Evolutionary conservation across 768 basidiomycete species (phyloP).

Genomic region (Mycena belliarum): DNA sequence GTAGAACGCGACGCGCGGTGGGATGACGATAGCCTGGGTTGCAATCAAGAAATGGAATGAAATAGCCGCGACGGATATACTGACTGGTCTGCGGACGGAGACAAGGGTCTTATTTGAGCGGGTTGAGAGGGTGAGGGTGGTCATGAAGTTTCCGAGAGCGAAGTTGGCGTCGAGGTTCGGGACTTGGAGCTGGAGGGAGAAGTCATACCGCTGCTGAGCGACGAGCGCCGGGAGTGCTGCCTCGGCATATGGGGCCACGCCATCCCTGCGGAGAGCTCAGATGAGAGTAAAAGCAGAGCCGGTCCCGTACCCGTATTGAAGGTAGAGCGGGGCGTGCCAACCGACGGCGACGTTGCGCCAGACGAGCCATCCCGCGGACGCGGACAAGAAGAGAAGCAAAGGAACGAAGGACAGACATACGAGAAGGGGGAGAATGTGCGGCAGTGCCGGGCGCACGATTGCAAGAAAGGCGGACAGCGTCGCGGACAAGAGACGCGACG

Average conservation of each 20-base stretch:
- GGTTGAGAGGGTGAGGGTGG: constrained; percentile 59
- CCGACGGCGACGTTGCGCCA: constrained; percentile 71
- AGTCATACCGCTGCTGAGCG: constrained; percentile 69
- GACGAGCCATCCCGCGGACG: constrained; percentile 70
- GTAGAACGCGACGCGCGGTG: constrained; percentile 42
- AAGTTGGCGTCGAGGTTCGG: constrained; percentile 69
- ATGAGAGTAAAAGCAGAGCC: background rate
- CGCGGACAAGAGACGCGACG: constrained; percentile 28
- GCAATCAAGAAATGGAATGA: constrained; percentile 11
- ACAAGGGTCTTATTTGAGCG: constrained; percentile 63
- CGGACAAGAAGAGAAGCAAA: constrained; percentile 57
- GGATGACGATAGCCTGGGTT: constrained; percentile 59
- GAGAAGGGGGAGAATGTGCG: constrained; percentile 64
- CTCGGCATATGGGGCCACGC: constrained; percentile 62
- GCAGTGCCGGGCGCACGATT: constrained; percentile 40
- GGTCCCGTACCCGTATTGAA: constrained; percentile 76
- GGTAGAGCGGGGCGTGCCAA: constrained; percentile 68
- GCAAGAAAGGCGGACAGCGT: constrained; percentile 38
- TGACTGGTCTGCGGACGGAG: constrained; percentile 64
- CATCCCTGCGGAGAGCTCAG: constrained; percentile 49
- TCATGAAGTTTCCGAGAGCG: constrained; percentile 86
- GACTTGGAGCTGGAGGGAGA: constrained; percentile 65
- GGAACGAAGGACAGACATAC: constrained; percentile 67
- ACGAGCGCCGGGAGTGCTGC: constrained; percentile 51
- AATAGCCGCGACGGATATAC: constrained; percentile 26